Evolutionary conservation across 1,139 yeast genomes (phyloP), one percentile per base, ranked within the genome.

Genomic region (Candida neerlandica): DNA sequence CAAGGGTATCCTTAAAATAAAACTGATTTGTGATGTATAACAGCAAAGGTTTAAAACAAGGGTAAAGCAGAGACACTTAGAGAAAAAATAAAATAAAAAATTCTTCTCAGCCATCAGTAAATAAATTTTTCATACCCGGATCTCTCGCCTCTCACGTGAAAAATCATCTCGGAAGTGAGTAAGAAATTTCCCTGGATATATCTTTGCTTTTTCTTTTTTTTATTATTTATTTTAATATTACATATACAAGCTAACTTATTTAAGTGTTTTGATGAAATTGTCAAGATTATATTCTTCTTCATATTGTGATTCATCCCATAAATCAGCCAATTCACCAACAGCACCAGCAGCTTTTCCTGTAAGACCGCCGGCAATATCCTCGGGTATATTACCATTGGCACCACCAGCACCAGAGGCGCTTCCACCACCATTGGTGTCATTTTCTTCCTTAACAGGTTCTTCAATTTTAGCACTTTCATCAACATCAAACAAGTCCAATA

Each of bases 201-300:
- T 26, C 16, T n/a, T 18, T 32, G 15, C 29, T 15, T 30, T 7
- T 15, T 15, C 3, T 15, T 16, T 41, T 3, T 41, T 41, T 27
- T n/a, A 29, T 32, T 41, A 18, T n/a, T 33, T 26, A 5, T 41
- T 16, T 23, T 26, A 33, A 43, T 34, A 43, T 41, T 37, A 43
- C 29, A 30, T 30, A 32, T 18, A 42, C 38, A 26, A n/a, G 4
- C 39, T 39, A 26, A 41, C 60, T 30, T 43, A 76, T 53, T 75
- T 73, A 56, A 90, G 78, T 19, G 89, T 86, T 69, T 88, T 89
- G 69, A 94, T 94, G 67, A 94, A 94, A 50, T 87, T 85, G 67
- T 92, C 98, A 70, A 94, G 81, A 63, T 94, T 89, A 67, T 94
- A 94, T 71, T 94, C 98, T 63, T 94, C 99, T 58, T 92, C 97